These are phyloP conservation scores for Hysterangium stoloniferum DNA, from an alignment of 768 basidiomycete species.

Conservation along the genomic window DNA sequence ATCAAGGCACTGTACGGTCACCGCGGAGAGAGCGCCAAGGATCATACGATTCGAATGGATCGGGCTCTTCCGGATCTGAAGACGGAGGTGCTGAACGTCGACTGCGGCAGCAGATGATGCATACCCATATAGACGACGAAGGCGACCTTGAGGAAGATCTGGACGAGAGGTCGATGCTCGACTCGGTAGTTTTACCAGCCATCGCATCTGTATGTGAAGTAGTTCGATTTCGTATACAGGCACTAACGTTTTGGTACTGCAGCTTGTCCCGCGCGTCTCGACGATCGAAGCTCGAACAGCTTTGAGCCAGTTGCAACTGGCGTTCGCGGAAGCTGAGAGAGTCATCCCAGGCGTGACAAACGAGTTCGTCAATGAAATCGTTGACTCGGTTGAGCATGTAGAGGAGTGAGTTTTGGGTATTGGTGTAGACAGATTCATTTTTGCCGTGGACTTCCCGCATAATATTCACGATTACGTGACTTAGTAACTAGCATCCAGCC, in stretches of 20 bases:
- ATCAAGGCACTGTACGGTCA: slow-evolving; percentile 4
- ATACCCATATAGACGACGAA: slow-evolving; percentile 52
- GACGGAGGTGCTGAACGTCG: slow-evolving; percentile 2
- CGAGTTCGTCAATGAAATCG: slow-evolving; percentile 90
- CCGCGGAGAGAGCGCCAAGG: slow-evolving; percentile 1
- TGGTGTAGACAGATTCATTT: background rate
- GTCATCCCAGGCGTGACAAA: slow-evolving; percentile 92
- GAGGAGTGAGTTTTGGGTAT: slow-evolving; percentile 47
- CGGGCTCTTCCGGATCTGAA: slow-evolving; percentile 3
- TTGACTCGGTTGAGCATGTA: slow-evolving; percentile 86
- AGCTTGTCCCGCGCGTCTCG: slow-evolving; percentile 90
- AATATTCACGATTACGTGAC: background rate
- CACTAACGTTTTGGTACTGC: slow-evolving; percentile 2
- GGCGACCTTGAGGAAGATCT: slow-evolving; percentile 45
- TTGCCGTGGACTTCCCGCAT: background rate
- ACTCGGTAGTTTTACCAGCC: slow-evolving; percentile 93
- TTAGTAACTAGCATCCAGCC: no score
- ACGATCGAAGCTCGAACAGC: slow-evolving; percentile 88
- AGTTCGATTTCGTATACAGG: background rate
- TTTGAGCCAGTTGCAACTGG: slow-evolving; percentile 78
- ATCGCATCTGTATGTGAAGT: slow-evolving; percentile 73
- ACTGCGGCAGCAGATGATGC: slow-evolving; percentile 51
- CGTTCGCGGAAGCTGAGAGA: slow-evolving; percentile 91
- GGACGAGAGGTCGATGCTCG: slow-evolving; percentile 87
- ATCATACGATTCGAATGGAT: slow-evolving; percentile 7